A percentile compares a stretch with the other conserved stretches of the same genome.
phyloP scores from a whole-genome alignment of 345 rosid species.

The Conringia planisiliqua region DNA sequence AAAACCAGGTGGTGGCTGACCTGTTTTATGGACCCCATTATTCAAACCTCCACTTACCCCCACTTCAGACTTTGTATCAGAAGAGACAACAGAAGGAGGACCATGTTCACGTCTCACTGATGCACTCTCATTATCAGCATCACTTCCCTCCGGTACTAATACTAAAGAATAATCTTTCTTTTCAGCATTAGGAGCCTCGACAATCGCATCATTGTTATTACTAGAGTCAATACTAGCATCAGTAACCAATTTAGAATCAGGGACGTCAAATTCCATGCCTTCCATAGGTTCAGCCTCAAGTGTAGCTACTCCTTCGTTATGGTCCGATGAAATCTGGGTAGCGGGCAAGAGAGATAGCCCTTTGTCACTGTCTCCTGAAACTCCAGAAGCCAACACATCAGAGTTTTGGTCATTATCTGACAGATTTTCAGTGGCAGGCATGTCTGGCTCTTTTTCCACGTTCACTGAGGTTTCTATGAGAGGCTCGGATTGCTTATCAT shows the following conservation, averaged over 20 bases:
- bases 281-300: conserved; percentile 21
- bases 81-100: conserved; percentile 35
- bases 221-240: conserved; percentile 17
- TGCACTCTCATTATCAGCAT: conserved; percentile 24
- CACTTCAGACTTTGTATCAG: conserved; percentile 36
- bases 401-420: conserved; percentile 22
- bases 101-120: conserved; percentile 21
- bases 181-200: conserved; percentile 30
- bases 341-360: conserved; percentile 21
- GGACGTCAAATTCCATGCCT: conserved; percentile 23
- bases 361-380: conserved; percentile 7
- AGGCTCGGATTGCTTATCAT: conserved; percentile 20
- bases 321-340: conserved; percentile 22
- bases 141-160: conserved; percentile 29
- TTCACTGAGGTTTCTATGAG: conserved; percentile 13
- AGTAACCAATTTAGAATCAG: conserved; percentile 20
- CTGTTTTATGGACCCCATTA: conserved; percentile 32
- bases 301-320: conserved; percentile 17
- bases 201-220: conserved; percentile 23
- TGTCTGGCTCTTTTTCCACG: conserved; percentile 11
- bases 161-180: conserved; percentile 22
- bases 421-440: conserved; percentile 14
- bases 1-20: conserved; percentile 18
- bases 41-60: conserved; percentile 32
- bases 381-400: conserved; percentile 26